Percentiles rank a stretch among this genome's conserved stretches.
These are phyloP conservation scores for Ceratocystis papillata DNA, from an alignment of 2,329 filamentous ascomycete species.

Conservation along the genomic window DNA sequence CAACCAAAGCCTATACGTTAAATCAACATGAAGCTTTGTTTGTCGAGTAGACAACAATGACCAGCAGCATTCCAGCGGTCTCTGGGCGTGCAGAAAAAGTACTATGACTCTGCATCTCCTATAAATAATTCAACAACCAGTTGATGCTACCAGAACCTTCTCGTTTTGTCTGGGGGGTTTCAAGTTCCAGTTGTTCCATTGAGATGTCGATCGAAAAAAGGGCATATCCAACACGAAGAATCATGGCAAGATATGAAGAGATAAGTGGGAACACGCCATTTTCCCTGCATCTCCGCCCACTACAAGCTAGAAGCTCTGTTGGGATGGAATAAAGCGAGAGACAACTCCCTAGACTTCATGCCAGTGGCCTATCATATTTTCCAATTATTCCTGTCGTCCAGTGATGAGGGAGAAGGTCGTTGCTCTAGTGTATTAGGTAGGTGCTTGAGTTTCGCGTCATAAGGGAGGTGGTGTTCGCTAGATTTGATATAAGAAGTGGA, in stretches of 20 bases:
- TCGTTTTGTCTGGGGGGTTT: too few species aligned
- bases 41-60: constrained; percentile 6
- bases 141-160: not conserved
- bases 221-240: not conserved
- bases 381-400: not conserved
- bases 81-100: not conserved
- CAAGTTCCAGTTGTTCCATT: not conserved
- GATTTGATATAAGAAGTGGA: not conserved
- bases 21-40: not conserved
- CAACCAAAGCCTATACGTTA: not conserved
- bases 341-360: constrained; percentile 8
- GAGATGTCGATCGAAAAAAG: constrained; percentile 9
- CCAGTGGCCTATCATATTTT: constrained; percentile 3
- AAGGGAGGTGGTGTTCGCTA: not conserved
- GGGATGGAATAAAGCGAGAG: not conserved
- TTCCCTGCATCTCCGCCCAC: not conserved
- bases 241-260: not conserved
- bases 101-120: not conserved
- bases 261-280: not conserved
- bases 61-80: not conserved
- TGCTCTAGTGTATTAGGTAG: not conserved
- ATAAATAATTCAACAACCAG: not conserved
- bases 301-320: not conserved
- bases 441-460: not conserved
- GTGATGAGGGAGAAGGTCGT: not conserved